Evolutionary conservation across 2,329 filamentous ascomycete species (phyloP).

Genomic region (Aspergillus pseudoterreus): DNA sequence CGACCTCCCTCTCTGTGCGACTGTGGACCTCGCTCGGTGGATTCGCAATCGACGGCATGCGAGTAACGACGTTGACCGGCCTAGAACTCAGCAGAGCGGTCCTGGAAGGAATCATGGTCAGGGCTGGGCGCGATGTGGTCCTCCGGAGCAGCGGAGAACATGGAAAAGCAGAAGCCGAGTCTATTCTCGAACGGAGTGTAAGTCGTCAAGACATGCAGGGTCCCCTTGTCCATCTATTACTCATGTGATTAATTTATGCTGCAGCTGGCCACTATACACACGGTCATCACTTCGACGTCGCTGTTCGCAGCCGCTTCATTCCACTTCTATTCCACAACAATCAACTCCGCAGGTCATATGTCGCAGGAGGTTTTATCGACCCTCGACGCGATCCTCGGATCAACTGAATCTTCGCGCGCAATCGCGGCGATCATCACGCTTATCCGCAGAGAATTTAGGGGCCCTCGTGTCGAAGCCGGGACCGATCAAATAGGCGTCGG

Average conservation of each 20-base stretch:
- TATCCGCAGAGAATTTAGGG: constrained; percentile 43
- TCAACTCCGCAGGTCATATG: constrained; percentile 41
- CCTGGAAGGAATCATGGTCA: constrained; percentile 42
- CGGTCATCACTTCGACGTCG: constrained; percentile 44
- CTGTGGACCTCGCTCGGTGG: constrained; percentile 42
- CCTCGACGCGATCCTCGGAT: constrained; percentile 45
- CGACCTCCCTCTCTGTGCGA: constrained; percentile 43
- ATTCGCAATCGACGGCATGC: constrained; percentile 41
- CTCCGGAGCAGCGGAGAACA: constrained; percentile 46
- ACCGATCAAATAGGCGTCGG: constrained; percentile 39
- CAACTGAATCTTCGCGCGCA: constrained; percentile 47
- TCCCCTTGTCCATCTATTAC: background rate
- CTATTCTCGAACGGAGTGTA: constrained; percentile 45
- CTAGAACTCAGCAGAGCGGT: constrained; percentile 44
- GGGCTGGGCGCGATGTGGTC: constrained; percentile 43
- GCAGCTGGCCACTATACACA: constrained; percentile 42
- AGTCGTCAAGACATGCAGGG: constrained; percentile 10
- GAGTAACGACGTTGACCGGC: constrained; percentile 43
- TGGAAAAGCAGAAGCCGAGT: constrained; percentile 41
- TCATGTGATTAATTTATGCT: constrained; percentile 12
- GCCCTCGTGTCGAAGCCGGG: constrained; percentile 28
- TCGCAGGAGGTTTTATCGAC: constrained; percentile 44
- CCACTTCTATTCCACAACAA: constrained; percentile 42
- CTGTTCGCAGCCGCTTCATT: constrained; percentile 47
- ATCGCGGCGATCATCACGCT: constrained; percentile 48